Base-by-base conservation (phyloP, 768 basidiomycete species). In the Suillus luteus region DNA sequence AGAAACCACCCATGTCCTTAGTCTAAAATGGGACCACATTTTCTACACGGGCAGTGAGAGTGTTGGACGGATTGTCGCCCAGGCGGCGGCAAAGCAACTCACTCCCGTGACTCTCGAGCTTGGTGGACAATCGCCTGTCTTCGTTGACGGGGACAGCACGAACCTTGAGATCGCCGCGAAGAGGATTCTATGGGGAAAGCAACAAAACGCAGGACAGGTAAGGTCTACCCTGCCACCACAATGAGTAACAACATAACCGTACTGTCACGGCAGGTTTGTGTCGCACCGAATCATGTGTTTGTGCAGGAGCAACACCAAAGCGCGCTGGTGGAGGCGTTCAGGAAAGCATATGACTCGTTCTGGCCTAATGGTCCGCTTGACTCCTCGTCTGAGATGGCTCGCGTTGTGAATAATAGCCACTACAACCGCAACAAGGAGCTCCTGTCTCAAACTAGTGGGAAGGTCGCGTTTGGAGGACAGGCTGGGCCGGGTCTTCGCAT, bases 131-230 rank as follows among this genome's bases (percentile, higher is more conserved):
- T 76, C 71, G 11, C 77, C 80, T 15, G 79, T 76, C 8, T 71
- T 82, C 43, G 67, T 85, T 48, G 78, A 78, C 41, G 70, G 75
- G 17, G 75, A 74, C 37, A 66, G 65, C 62, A 73, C 76, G 40
- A 77, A 85, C 68, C 58, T 85, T 59, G 70, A 77, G 33, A 65
- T 85, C 14, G 80, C 84, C 0, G 88, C 87, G 15, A 82, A 81
- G 67, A 80, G 88, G 11, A 79, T 87, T 46, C 72, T 88, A n/a
- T 86, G 82, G 81, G 88, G 84, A 0, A 89, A 89, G 71, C 72
- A 74, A 5, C 76, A 75, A 60, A 90, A 90, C 67, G 77, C 83
- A n/a, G 89, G 89, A 2, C 88, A 88, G 78, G 81, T 80, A 48
- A 43, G 71, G 51, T 7, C 22, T 19, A 8, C 15, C 44, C n/a